Evolutionary conservation across 1,139 yeast species (phyloP), one percentile per base, ranked within the genome.

Genomic region (Nadsonia starkeyi-henricii): DNA sequence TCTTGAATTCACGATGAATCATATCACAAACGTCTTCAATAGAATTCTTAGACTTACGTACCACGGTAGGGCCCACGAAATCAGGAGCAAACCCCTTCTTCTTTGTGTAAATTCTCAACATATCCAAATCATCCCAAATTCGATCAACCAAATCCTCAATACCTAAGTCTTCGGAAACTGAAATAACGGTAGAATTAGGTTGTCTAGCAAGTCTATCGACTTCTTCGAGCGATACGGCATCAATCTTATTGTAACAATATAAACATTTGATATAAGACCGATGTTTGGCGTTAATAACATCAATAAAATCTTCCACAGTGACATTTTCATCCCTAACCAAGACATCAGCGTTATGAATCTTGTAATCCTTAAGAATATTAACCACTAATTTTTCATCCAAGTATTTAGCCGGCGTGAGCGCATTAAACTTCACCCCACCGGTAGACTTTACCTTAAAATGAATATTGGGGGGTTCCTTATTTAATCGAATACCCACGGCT

Each of bases 191-290:
- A 0, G 97, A 86, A 62, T 89, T 79, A 42, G 96, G 96, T 59
- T 81, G 85, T 57, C 95, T 75, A 1, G 97, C 97, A 51, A 91
- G 72, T 48, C 95, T 71, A 64, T 91, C 96, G 49, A 86, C 85
- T 62, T 91, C 98, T 63, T 91, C 98, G 50, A 91, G 70, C 1
- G 96, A 85, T 7, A 91, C 96, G 0, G 96, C 88, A 65, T 91
- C 98, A 48, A 89, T 78, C 73, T 91, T 91, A 71, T 91, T 91
- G 72, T 88, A 91, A 23, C 85, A 95, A 61, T 91, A 91, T 39
- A 91, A 73, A 65, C 97, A 91, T 57, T 85, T 88, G 65, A 88
- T 82, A 63, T 91, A 91, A 17, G 85, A 81, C 51, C 94, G 78
- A 63, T 85, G 94, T 51, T 78, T 78, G 48, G 85, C 93, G 63